phyloP scores from a whole-genome alignment of 2,329 filamentous ascomycete species.

The Coniella vitis region DNA sequence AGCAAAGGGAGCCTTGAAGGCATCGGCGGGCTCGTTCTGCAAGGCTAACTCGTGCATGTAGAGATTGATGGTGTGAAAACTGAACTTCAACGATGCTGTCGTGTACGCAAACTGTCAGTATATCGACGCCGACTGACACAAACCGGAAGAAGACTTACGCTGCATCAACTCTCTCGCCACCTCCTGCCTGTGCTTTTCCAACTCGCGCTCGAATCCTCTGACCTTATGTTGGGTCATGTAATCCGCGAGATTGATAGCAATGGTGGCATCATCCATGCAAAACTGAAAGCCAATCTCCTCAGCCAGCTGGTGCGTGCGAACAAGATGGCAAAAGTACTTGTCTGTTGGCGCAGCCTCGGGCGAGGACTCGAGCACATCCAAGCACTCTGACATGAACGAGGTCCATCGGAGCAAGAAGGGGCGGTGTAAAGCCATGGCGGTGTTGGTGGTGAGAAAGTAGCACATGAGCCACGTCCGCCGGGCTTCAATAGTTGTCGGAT shows the following conservation, averaged over 20 bases:
- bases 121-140: not conserved
- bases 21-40: conserved; percentile 54
- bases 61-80: conserved; percentile 58
- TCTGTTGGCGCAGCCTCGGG: conserved; percentile 51
- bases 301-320: conserved; percentile 54
- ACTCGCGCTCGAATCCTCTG: conserved; percentile 56
- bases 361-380: conserved; percentile 47
- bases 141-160: conserved; percentile 40
- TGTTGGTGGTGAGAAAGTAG: conserved; percentile 53
- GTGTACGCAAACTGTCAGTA: not conserved
- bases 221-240: conserved; percentile 58
- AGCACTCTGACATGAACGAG: conserved; percentile 53
- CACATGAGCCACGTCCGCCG: conserved; percentile 53
- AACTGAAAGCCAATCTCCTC: conserved; percentile 65
- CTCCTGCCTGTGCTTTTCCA: conserved; percentile 52
- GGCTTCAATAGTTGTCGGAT: conserved; percentile 48
- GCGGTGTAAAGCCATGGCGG: conserved; percentile 54
- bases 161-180: conserved; percentile 46
- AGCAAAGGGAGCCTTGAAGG: conserved; percentile 42
- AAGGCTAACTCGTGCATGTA: conserved; percentile 74
- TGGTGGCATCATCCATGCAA: conserved; percentile 56
- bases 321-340: conserved; percentile 50
- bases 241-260: conserved; percentile 50
- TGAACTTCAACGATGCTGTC: conserved; percentile 54
- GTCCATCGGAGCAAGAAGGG: conserved; percentile 55